Percentiles rank a stretch among this genome's conserved stretches.
Evolutionary conservation across 257 asterid genomes (phyloP).

Genomic region (Cordia subcordata): DNA sequence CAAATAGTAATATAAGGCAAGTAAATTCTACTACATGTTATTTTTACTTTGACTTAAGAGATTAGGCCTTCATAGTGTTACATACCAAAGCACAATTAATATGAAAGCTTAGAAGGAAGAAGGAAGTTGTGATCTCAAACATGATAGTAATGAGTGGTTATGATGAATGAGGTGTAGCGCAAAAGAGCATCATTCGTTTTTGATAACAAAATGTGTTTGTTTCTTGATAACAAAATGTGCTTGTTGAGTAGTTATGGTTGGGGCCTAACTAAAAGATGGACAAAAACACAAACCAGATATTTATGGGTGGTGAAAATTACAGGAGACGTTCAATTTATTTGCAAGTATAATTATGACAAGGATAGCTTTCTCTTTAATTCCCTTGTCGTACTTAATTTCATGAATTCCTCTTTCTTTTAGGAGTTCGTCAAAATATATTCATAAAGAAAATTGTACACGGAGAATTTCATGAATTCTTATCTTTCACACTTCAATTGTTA

Average conservation of each 20-base stretch:
- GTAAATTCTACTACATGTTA: no score
- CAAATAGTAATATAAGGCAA: no score
- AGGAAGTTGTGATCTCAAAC: not conserved
- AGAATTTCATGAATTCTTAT: no score
- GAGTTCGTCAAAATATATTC: no score
- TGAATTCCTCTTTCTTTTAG: no score
- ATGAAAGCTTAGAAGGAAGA: not conserved
- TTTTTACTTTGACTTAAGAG: not conserved
- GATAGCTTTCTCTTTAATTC: not conserved
- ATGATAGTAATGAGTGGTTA: slow-evolving; percentile 7
- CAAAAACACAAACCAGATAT: not conserved
- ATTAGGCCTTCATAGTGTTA: not conserved
- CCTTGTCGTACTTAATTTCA: not conserved
- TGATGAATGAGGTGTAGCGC: slow-evolving; percentile 9
- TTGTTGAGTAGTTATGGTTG: not conserved
- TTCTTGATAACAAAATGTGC: slow-evolving; percentile 6
- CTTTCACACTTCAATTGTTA: no score
- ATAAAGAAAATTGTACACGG: no score
- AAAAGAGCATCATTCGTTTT: slow-evolving; percentile 27
- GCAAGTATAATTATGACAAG: not conserved
- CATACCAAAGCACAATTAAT: not conserved
- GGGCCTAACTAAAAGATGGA: not conserved
- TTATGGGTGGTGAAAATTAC: not conserved
- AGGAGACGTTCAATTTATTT: not conserved
- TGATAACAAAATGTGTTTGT: slow-evolving; percentile 16